Evolutionary conservation across 73 alveolate species (phyloP).

Genomic region (Tetrahymena elliotti): DNA sequence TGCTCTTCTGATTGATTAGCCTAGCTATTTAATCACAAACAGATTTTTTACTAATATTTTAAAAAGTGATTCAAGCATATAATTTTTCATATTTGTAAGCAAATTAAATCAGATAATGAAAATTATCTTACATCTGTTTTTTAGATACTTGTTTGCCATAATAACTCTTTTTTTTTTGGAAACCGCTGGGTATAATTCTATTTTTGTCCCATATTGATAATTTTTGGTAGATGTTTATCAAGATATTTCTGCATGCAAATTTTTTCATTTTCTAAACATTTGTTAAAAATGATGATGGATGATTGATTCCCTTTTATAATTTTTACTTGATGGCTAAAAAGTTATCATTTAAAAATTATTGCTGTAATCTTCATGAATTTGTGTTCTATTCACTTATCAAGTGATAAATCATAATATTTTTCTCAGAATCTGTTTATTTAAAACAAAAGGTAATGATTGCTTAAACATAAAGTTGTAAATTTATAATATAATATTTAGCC

Average conservation of each 20-base stretch:
- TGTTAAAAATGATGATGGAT: too few relatives aligned
- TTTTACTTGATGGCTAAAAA: background rate
- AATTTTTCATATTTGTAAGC: background rate
- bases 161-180: too few relatives aligned
- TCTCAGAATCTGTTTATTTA: background rate
- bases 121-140: background rate
- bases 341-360: too few relatives aligned
- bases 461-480: too few relatives aligned
- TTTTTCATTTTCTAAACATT: too few relatives aligned
- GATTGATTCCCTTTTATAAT: background rate
- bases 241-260: background rate
- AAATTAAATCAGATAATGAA: background rate
- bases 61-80: background rate
- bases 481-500: too few relatives aligned
- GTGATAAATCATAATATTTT: too few relatives aligned
- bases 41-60: background rate
- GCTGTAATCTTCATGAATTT: background rate
- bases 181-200: too few relatives aligned
- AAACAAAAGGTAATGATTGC: background rate
- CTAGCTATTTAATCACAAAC: background rate
- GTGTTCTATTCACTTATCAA: too few relatives aligned
- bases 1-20: too few relatives aligned
- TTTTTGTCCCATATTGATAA: background rate
- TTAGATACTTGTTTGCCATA: too few relatives aligned
- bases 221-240: background rate